Percentiles rank a stretch among this genome's conserved stretches.
These are phyloP conservation scores for Aechmea fasciata DNA, from an alignment of 176 grass and related monocot genomes.

Conservation along the genomic window DNA sequence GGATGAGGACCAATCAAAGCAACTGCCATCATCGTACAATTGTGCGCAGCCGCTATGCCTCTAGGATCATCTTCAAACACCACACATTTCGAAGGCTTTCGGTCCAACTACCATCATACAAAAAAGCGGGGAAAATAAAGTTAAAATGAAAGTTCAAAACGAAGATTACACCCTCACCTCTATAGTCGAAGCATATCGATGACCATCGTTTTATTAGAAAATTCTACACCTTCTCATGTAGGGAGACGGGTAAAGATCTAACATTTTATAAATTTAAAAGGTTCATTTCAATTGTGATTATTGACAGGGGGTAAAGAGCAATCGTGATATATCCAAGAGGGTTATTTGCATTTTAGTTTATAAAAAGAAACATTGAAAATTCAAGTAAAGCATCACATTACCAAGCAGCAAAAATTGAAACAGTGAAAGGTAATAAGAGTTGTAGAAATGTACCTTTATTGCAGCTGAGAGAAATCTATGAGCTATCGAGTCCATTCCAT, in stretches of 20 bases:
- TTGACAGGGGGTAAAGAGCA: too few species aligned
- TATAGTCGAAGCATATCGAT: too few species aligned
- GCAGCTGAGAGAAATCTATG: conserved; percentile 94
- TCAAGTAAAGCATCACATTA: conserved; percentile 4
- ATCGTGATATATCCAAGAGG: too few species aligned
- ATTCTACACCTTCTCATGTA: too few species aligned
- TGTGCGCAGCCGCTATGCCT: conserved; percentile 73
- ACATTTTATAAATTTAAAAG: too few species aligned
- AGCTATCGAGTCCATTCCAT: conserved; percentile 96
- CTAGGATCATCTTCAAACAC: conserved; percentile 96
- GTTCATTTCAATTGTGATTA: too few species aligned
- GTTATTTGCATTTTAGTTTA: too few species aligned
- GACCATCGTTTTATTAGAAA: too few species aligned
- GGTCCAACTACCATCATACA: conserved; percentile 51
- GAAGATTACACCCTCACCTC: too few species aligned
- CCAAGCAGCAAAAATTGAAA: not conserved
- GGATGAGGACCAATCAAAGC: conserved; percentile 81
- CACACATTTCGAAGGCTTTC: conserved; percentile 85
- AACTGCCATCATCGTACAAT: conserved; percentile 92
- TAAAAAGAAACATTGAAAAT: not conserved
- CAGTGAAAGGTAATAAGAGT: not conserved
- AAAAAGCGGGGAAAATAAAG: too few species aligned
- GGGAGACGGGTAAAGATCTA: too few species aligned
- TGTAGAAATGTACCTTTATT: conserved; percentile 52
- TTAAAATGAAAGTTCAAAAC: too few species aligned